Evolutionary conservation across 768 basidiomycete species (phyloP), one percentile per base, ranked within the genome.

Genomic region (Paxillus ammoniavirescens): DNA sequence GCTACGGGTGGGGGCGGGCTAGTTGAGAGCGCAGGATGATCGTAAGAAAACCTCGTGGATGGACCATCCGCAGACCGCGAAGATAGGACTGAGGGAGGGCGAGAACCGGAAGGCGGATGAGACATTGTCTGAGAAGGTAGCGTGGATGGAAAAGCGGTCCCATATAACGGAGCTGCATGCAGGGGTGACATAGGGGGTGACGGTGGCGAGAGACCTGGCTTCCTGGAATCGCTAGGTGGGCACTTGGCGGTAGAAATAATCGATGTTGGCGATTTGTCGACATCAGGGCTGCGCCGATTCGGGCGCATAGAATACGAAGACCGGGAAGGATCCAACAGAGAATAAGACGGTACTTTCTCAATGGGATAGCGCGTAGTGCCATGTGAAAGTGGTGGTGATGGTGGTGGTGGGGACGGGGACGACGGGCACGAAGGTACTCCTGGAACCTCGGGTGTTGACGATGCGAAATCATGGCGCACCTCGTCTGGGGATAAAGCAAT

Each of bases 1-100:
- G 47, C 40, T 5, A 48, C 47, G 31, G 36, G 15, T 52, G 52
- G 61, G 21, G 54, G 48, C 8, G 45, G 37, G 21, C 21, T 33
- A n/a, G 4, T 33, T 15, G n/a, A 42, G 51, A 30, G 15, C 9
- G 47, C 18, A 31, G 21, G 40, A 43, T 41, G 9, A 23, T 44
- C 36, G 13, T 12, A 42, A 14, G 42, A 47, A 14, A 23, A 15
- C n/a, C 42, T 42, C 6, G 18, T 43, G 28, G 18, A 26, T 17
- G 49, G 55, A 21, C n/a, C 26, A 17, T 47, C 47, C 8, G 42
- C 17, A 14, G 43, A 45, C 38, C 31, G 33, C 40, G 42, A 42
- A 31, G 48, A 31, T 23, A 38, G 8, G 6, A 21, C 14, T 28
- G 38, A 44, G 6, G 15, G 14, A 47, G 46, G n/a, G 42, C 28